Percentiles rank a stretch among this genome's conserved stretches.
phyloP scores from a whole-genome alignment of 1,284 basidiomycete genomes.

The Puccinia hordei region DNA sequence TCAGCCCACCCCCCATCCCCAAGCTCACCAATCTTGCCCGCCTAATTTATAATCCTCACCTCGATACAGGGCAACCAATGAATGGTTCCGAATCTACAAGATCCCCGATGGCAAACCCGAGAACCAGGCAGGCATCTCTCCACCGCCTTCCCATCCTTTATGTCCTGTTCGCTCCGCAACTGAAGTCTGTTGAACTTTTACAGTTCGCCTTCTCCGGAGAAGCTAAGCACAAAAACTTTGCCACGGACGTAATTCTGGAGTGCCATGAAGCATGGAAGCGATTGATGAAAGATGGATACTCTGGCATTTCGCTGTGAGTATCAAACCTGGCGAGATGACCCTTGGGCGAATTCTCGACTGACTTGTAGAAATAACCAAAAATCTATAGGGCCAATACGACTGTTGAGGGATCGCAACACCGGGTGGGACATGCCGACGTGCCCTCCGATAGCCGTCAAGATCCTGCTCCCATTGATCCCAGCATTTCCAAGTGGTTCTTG shows the following conservation, averaged over 20 bases:
- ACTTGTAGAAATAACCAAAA: background rate
- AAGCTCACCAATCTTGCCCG: conserved; percentile 61
- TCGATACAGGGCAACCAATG: conserved; percentile 48
- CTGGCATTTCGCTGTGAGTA: conserved; percentile 71
- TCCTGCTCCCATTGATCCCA: conserved; percentile 58
- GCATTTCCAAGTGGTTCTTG: conserved; percentile 61
- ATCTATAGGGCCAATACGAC: conserved; percentile 64
- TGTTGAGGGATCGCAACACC: conserved; percentile 73
- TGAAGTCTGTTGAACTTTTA: conserved; percentile 63
- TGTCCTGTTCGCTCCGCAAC: background rate
- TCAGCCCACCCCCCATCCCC: background rate
- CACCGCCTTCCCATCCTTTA: background rate
- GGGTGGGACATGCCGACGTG: conserved; percentile 70
- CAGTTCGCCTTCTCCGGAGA: conserved; percentile 99
- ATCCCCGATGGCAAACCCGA: conserved; percentile 96
- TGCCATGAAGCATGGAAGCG: conserved; percentile 99
- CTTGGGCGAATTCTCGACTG: conserved; percentile 52
- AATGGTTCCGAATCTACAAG: conserved; percentile 56
- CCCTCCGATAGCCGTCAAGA: conserved; percentile 70
- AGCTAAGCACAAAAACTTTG: conserved; percentile 99
- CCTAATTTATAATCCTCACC: conserved; percentile 71
- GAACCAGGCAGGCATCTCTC: conserved; percentile 30
- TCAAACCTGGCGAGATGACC: conserved; percentile 68
- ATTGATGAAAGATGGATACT: conserved; percentile 76
- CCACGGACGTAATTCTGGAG: conserved; percentile 97